A percentile compares a stretch with the other conserved stretches of the same genome.
Conservation (phyloP, 2,329 filamentous ascomycete species). For the Aspergillus neotritici region DNA sequence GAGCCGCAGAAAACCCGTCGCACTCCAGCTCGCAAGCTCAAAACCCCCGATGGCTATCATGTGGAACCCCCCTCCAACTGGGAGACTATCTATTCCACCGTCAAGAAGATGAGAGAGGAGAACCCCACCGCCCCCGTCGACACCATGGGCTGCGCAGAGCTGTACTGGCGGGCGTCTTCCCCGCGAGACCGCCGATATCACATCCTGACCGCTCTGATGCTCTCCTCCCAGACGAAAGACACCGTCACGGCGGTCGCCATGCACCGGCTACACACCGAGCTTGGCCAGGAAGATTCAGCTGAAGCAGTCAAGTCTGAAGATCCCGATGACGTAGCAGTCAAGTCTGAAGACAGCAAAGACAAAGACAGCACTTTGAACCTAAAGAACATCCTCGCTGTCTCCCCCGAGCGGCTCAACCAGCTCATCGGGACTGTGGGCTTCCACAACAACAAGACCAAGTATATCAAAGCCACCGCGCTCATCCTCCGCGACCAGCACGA, state of each 20-base stretch:
- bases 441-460: conserved; percentile 89
- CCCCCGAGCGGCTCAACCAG: conserved; percentile 61
- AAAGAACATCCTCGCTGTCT: conserved; percentile 68
- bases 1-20: conserved; percentile 34
- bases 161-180: conserved; percentile 39
- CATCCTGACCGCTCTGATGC: conserved; percentile 80
- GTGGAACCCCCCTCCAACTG: conserved; percentile 68
- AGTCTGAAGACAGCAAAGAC: conserved; percentile 19
- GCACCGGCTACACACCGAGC: conserved; percentile 67
- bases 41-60: conserved; percentile 32
- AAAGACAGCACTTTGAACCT: conserved; percentile 57
- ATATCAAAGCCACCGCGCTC: conserved; percentile 67
- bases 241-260: conserved; percentile 83
- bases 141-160: conserved; percentile 81
- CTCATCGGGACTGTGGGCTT: conserved; percentile 83
- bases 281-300: conserved; percentile 40
- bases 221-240: conserved; percentile 89
- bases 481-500: conserved; percentile 65
- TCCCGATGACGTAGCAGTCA: conserved; percentile 9
- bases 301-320: conserved; percentile 18
- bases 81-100: conserved; percentile 72
- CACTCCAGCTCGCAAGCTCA: conserved; percentile 37
- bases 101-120: conserved; percentile 70
- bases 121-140: conserved; percentile 75
- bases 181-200: conserved; percentile 67